Conservation (phyloP, 352 stramenopile species). For the Hyaloperonospora brassicae region DNA sequence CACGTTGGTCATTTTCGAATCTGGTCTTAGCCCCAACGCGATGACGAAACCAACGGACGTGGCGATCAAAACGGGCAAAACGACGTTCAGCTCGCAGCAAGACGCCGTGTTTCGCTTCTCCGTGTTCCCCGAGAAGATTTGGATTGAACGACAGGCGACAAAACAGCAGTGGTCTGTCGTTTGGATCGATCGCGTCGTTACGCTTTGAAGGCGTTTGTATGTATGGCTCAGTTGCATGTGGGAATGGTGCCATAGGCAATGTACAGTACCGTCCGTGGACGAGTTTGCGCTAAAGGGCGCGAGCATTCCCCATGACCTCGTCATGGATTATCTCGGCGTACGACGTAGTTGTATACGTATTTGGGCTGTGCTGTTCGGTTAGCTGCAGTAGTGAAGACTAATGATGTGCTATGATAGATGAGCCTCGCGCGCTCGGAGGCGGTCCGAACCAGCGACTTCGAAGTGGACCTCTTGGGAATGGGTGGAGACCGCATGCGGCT, state of each 20-base stretch:
- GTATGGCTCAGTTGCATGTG: neutral
- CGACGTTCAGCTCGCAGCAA: conserved; percentile 18
- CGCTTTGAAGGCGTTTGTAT: neutral
- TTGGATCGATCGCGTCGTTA: no score
- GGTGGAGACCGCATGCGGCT: conserved; percentile 21
- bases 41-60: no score
- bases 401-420: conserved; percentile 8
- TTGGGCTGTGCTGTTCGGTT: neutral
- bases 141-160: conserved; percentile 15
- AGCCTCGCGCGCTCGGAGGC: conserved; percentile 7
- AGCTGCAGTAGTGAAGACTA: neutral
- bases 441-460: conserved; percentile 6
- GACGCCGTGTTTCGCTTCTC: conserved; percentile 13
- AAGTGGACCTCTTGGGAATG: conserved; percentile 22
- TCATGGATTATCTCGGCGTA: conserved; percentile 25
- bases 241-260: conserved; percentile 13
- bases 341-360: neutral
- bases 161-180: conserved; percentile 19
- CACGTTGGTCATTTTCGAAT: no score
- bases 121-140: conserved; percentile 11
- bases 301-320: conserved; percentile 19
- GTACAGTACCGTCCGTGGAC: conserved; percentile 17
- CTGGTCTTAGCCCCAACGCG: no score
- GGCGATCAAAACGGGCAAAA: conserved; percentile 5
- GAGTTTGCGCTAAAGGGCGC: conserved; percentile 25